These are phyloP conservation scores for Talinum fruticosum DNA, from an alignment of 148 eudicot species.

Conservation along the genomic window DNA sequence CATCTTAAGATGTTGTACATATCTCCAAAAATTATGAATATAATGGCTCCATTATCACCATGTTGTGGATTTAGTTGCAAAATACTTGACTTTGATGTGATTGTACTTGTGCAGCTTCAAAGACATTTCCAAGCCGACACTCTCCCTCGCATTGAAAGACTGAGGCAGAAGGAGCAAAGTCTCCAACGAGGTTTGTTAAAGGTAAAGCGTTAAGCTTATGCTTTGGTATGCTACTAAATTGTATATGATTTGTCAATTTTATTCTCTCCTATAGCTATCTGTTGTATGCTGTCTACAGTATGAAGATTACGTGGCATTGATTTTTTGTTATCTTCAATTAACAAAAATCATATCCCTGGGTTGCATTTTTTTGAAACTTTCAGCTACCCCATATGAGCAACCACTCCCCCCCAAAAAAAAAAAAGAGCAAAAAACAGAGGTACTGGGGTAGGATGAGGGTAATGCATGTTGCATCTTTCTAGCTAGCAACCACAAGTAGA, in stretches of 20 bases:
- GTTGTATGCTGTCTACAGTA: not conserved
- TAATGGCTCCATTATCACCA: slow-evolving; percentile 9
- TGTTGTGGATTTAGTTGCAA: not conserved
- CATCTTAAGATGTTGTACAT: not conserved
- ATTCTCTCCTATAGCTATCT: too few relatives aligned
- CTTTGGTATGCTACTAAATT: too few relatives aligned
- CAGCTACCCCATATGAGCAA: not conserved
- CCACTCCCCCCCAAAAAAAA: not conserved
- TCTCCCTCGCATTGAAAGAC: slow-evolving; percentile 81
- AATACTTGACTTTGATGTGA: not conserved
- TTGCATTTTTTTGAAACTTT: not conserved
- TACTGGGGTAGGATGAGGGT: not conserved
- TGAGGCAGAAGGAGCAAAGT: slow-evolving; percentile 90
- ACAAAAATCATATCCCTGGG: not conserved
- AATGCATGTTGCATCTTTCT: not conserved
- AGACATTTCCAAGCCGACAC: slow-evolving; percentile 96
- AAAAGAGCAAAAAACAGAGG: not conserved
- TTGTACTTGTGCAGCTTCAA: slow-evolving; percentile 68
- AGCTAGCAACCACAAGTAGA: not conserved
- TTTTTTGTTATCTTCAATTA: not conserved
- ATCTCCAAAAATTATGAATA: not conserved
- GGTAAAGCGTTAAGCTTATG: slow-evolving; percentile 83
- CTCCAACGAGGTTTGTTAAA: slow-evolving; percentile 90
- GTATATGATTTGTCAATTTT: too few relatives aligned
- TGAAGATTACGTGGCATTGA: not conserved